Evolutionary conservation across 2,329 filamentous ascomycete genomes (phyloP).

Genomic region (Trichocomaceae sp.): DNA sequence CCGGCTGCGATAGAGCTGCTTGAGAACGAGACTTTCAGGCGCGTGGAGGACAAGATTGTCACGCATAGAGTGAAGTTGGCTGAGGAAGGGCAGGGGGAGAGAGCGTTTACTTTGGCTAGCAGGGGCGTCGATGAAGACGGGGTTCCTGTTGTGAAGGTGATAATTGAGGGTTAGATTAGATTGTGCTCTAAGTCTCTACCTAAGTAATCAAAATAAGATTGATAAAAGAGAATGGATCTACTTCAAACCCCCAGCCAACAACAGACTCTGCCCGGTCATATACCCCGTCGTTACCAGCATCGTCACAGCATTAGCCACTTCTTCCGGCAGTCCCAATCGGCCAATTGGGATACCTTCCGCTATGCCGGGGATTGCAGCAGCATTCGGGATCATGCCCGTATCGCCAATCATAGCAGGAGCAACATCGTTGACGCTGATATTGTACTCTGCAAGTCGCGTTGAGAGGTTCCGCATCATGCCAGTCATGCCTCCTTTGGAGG

Average conservation of each 20-base stretch:
- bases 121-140: slow-evolving; percentile 47
- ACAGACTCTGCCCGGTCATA: slow-evolving; percentile 51
- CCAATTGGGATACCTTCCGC: slow-evolving; percentile 55
- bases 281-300: slow-evolving; percentile 58
- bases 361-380: slow-evolving; percentile 52
- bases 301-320: slow-evolving; percentile 55
- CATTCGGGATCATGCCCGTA: slow-evolving; percentile 57
- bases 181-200: not conserved
- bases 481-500: slow-evolving; percentile 56
- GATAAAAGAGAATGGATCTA: too few species aligned
- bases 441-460: slow-evolving; percentile 51
- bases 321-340: slow-evolving; percentile 51
- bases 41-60: slow-evolving; percentile 46
- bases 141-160: slow-evolving; percentile 49
- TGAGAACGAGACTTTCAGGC: slow-evolving; percentile 44
- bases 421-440: slow-evolving; percentile 63
- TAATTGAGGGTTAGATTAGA: slow-evolving; percentile 34
- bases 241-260: slow-evolving; percentile 41
- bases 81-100: slow-evolving; percentile 40
- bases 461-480: slow-evolving; percentile 62
- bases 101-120: slow-evolving; percentile 47
- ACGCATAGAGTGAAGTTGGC: slow-evolving; percentile 46
- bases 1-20: slow-evolving; percentile 49
- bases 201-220: not conserved
- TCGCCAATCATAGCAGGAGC: slow-evolving; percentile 62